phyloP scores from a whole-genome alignment of 768 basidiomycete species.

The Rhodocollybia butyracea region DNA sequence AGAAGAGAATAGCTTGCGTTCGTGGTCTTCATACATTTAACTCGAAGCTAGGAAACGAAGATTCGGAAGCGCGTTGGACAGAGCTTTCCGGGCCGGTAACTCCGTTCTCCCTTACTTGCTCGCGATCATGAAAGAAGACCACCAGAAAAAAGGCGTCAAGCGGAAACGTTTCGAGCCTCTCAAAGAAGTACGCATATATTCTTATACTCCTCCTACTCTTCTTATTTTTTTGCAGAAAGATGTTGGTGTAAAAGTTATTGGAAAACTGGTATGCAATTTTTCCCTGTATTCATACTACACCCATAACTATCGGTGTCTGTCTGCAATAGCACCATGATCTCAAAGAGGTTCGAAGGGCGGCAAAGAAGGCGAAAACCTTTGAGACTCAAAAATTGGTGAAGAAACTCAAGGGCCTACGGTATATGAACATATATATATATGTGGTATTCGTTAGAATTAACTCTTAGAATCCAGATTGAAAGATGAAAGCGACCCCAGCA shows the following conservation, averaged over 20 bases:
- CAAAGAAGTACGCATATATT: slow-evolving; percentile 27
- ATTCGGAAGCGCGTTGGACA: background rate
- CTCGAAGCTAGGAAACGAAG: background rate
- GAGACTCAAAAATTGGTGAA: slow-evolving; percentile 85
- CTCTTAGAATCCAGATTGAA: slow-evolving; percentile 29
- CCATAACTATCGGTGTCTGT: background rate
- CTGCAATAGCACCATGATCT: slow-evolving; percentile 64
- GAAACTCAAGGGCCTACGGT: slow-evolving; percentile 72
- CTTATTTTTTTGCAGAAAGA: slow-evolving; percentile 29
- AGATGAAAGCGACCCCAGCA: slow-evolving; percentile 31
- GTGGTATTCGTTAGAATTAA: background rate
- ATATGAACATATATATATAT: slow-evolving; percentile 10
- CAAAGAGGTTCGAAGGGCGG: slow-evolving; percentile 68
- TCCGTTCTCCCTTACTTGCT: background rate
- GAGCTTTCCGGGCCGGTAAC: background rate
- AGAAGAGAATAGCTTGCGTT: slow-evolving; percentile 45
- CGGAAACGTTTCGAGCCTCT: slow-evolving; percentile 38
- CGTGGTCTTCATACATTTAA: slow-evolving; percentile 32
- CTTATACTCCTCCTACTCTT: background rate
- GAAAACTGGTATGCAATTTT: slow-evolving; percentile 51
- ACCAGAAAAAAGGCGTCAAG: slow-evolving; percentile 29
- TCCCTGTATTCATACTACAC: background rate
- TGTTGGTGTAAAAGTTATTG: slow-evolving; percentile 37
- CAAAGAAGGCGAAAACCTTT: slow-evolving; percentile 78
- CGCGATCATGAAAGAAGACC: background rate